A percentile compares a stretch with the other conserved stretches of the same genome.
These are phyloP conservation scores for Aspergillus sp. DNA, from an alignment of 2,329 filamentous ascomycete species.

Conservation along the genomic window DNA sequence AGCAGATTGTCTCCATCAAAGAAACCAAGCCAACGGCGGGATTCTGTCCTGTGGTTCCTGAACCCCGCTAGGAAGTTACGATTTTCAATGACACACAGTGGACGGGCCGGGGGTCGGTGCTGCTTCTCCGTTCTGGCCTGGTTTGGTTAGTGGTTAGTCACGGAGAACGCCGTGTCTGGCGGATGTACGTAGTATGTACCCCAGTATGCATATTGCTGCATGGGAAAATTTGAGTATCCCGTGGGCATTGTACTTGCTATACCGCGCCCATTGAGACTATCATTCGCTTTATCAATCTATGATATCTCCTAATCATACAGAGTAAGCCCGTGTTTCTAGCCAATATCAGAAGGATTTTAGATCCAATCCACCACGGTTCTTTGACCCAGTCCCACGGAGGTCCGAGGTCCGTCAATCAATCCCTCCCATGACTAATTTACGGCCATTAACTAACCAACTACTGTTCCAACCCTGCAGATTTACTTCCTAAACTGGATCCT, in stretches of 20 bases:
- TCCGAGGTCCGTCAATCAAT: not conserved
- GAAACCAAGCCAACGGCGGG: not conserved
- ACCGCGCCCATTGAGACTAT: not conserved
- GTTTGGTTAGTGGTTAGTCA: too few relatives aligned
- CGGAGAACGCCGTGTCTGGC: too few relatives aligned
- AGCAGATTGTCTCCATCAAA: not conserved
- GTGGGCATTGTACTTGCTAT: too few relatives aligned
- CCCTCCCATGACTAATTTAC: not conserved
- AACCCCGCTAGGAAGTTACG: not conserved
- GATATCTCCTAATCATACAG: too few relatives aligned
- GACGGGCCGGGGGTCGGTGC: not conserved
- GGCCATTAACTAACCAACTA: not conserved
- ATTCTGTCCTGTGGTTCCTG: slow-evolving; percentile 4
- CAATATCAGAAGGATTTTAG: not conserved
- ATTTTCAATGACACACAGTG: slow-evolving; percentile 5
- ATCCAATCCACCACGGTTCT: not conserved
- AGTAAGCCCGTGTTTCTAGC: too few relatives aligned
- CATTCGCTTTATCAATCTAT: not conserved
- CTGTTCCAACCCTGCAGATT: not conserved
- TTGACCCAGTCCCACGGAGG: not conserved
- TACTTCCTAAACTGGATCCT: not conserved
- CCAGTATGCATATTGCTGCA: too few relatives aligned
- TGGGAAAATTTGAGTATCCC: too few relatives aligned
- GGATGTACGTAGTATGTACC: too few relatives aligned
- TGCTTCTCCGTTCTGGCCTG: too few relatives aligned